These are phyloP conservation scores for Monosporascus sp. DNA, from an alignment of 2,329 filamentous ascomycete species.

Conservation along the genomic window DNA sequence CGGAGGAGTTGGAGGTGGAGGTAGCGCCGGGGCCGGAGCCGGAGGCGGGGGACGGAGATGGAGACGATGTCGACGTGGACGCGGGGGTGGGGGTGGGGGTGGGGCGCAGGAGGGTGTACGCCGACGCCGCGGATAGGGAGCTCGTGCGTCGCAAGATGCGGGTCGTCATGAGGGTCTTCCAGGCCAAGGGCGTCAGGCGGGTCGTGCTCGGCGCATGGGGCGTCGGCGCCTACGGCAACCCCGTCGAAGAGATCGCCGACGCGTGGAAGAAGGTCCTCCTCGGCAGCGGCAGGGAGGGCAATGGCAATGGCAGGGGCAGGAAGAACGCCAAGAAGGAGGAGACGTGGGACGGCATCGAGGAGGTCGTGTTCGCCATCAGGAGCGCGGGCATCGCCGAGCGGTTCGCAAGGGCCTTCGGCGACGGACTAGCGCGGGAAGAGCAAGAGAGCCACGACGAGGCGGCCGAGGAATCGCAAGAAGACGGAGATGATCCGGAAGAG, in stretches of 20 bases:
- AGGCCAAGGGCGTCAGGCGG: slow-evolving; percentile 37
- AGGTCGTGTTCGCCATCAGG: slow-evolving; percentile 55
- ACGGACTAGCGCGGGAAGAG: slow-evolving; percentile 28
- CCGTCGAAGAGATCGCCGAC: slow-evolving; percentile 50
- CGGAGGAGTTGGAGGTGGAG: slow-evolving; percentile 25
- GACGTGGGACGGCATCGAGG: slow-evolving; percentile 39
- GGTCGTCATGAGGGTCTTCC: slow-evolving; percentile 48
- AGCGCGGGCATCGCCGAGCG: slow-evolving; percentile 45
- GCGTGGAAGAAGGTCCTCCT: slow-evolving; percentile 45
- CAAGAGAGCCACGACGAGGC: slow-evolving; percentile 9
- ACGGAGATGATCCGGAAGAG: slow-evolving; percentile 9
- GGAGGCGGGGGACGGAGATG: background rate
- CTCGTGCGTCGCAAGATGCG: slow-evolving; percentile 50
- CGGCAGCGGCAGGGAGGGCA: slow-evolving; percentile 13
- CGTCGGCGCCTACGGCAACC: slow-evolving; percentile 60
- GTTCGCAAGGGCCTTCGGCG: slow-evolving; percentile 45
- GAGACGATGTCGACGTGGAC: slow-evolving; percentile 29
- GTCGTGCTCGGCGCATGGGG: slow-evolving; percentile 61
- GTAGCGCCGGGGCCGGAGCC: slow-evolving; percentile 1
- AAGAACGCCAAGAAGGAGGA: slow-evolving; percentile 14
- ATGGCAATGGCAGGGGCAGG: slow-evolving; percentile 5
- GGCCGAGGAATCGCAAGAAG: slow-evolving; percentile 6
- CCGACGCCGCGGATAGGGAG: slow-evolving; percentile 43
- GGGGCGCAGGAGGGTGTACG: slow-evolving; percentile 27
- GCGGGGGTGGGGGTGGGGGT: slow-evolving; percentile 19